Evolutionary conservation across 2,329 filamentous ascomycete species (phyloP).

Genomic region (Madurella fahalii): DNA sequence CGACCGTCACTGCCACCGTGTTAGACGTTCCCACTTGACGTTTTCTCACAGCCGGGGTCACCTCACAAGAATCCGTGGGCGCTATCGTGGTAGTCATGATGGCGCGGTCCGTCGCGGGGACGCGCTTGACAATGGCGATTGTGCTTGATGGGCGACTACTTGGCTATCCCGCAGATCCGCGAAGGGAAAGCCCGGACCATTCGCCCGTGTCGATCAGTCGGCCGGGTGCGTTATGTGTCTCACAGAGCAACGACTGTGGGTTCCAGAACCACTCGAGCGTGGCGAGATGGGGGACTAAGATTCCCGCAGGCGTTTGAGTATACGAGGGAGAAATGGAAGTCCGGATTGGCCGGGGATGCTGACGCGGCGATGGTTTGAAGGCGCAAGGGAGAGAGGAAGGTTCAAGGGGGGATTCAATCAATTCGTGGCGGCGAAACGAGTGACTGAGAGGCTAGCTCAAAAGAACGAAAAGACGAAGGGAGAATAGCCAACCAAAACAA

Average conservation of each 20-base stretch:
- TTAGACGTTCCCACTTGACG: not conserved
- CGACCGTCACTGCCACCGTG: not conserved
- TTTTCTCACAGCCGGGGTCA: not conserved
- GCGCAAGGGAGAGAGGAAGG: not conserved
- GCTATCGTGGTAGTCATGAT: conserved; percentile 13
- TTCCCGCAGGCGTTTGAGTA: not conserved
- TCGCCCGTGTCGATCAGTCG: conserved; percentile 20
- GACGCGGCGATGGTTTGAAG: not conserved
- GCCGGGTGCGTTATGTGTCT: conserved; percentile 6
- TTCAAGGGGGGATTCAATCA: not conserved
- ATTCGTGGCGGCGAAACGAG: conserved; percentile 22
- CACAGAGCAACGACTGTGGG: not conserved
- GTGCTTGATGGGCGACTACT: not conserved
- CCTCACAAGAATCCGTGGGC: conserved; percentile 6
- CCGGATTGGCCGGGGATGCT: not conserved
- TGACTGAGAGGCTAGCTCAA: conserved; percentile 30
- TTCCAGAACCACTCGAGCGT: not conserved
- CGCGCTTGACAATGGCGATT: not conserved
- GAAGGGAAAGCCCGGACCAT: conserved; percentile 15
- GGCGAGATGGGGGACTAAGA: not conserved
- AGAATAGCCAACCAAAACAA: conserved; percentile 5
- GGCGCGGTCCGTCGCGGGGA: not conserved
- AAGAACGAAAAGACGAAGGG: conserved; percentile 17
- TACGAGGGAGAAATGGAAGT: not conserved
- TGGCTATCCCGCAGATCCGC: conserved; percentile 11